phyloP scores from a whole-genome alignment of 352 stramenopile species.

The Thalassiosira livingstoniorum region DNA sequence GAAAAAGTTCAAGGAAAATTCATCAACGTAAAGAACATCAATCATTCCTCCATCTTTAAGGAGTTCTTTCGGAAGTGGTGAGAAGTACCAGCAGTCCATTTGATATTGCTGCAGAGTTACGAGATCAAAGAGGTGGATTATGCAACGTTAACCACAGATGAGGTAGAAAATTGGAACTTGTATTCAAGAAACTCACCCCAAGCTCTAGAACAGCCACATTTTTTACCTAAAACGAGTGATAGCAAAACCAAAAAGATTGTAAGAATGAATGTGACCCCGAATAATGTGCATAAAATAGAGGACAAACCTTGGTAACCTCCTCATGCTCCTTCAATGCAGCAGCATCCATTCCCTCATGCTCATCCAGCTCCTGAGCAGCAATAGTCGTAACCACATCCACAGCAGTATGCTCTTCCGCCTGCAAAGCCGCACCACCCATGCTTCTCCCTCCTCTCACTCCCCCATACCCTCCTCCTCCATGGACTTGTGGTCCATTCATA shows the following conservation, averaged over 20 bases:
- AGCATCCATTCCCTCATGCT: conserved; percentile 98
- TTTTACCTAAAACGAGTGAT: conserved; percentile 77
- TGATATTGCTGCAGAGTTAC: too few species aligned
- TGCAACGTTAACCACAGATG: too few species aligned
- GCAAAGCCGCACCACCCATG: background rate
- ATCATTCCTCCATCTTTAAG: conserved; percentile 85
- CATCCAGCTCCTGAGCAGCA: conserved; percentile 92
- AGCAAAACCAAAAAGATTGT: background rate
- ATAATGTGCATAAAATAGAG: conserved; percentile 56
- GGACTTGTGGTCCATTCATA: background rate
- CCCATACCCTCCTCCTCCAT: conserved; percentile 3
- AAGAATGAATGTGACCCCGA: background rate
- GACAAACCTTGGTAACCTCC: conserved; percentile 92
- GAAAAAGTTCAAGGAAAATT: conserved; percentile 88
- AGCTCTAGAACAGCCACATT: conserved; percentile 97
- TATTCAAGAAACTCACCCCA: too few species aligned
- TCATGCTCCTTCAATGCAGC: conserved; percentile 97
- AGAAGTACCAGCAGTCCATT: conserved; percentile 98
- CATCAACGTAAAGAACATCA: conserved; percentile 85
- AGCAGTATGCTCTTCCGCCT: conserved; percentile 44
- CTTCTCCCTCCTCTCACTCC: background rate
- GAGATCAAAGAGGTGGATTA: too few species aligned
- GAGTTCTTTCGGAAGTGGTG: conserved; percentile 95
- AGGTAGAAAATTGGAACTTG: too few species aligned
- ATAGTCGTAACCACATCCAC: conserved; percentile 83